Base-by-base conservation (phyloP, 108 stramenopile genomes). In the Chaetoceros tenuissimus region DNA sequence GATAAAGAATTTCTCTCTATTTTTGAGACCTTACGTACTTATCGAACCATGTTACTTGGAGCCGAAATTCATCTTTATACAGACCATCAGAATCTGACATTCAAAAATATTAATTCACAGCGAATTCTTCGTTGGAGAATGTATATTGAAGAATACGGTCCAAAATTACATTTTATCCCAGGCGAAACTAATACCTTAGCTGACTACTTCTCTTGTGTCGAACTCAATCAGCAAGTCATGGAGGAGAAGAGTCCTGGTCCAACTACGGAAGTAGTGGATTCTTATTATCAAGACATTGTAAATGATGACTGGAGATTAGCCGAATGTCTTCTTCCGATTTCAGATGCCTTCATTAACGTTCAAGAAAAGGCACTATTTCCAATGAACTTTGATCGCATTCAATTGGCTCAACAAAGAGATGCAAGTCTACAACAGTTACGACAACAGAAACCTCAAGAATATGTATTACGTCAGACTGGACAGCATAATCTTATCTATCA, bases 71-170 rank as follows among this genome's bases (percentile, higher is more conserved):
- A 72, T 53, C 31, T 73, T 22, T 49, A 73, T 52, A 68, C 72
- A 2, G 62, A 73, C 48, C 72, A 78, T 48, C 43, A 62, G 28
- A 77, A 72, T 48, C 66, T 66, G 1, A 56, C 57, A 0, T 78
- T 58, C 23, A 47, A 62, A 10, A 53, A 30, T 2, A 30, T 70
- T 5, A 56, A 66, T 7, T 64, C 69, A 10, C 69, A 78, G 60
- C 69, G 72, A 10, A 64, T 77, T 3, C 21, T 69, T 24, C 71
- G 68, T 43, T 74, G 73, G 73, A 28, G 66, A 25, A 59, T 58
- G 1, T 48, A 63, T 21, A 30, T 71, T 29, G 71, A 77, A 59
- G 63, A 73, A 69, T 77, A 34, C 28, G 26, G 51, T 5, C 69
- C 72, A 8, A 63, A 20, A 16, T 48, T 72, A 5, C 60, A 62